Base-by-base conservation (phyloP, 192 early-diverging fungal genomes). In the Coemansia sp. region DNA sequence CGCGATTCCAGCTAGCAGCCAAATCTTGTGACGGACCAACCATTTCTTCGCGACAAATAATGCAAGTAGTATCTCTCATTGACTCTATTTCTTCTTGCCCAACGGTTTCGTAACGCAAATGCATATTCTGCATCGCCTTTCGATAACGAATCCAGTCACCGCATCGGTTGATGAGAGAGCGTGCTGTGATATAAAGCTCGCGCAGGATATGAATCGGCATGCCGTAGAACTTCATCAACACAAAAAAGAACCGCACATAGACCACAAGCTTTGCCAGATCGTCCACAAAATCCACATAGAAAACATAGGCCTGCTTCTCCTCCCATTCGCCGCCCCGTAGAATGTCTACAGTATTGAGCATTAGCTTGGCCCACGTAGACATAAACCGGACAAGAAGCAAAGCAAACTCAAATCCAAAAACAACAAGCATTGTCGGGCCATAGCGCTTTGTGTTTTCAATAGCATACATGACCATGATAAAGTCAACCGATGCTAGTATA, bases 21-120 rank as follows among this genome's bases (percentile, higher is more conserved):
- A 75, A 69, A 32, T 69, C 77, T 50, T 64, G 71, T 5, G 64
- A 23, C 2, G 75, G 74, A 0, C 71, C 81, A 32, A 71, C 74
- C 98, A 99, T 98, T 38, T 99, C 98, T 66, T 99, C 98, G 47
- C 98, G 83, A 57, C 98, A 99, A 52, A 99, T 96, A 60, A 99
- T 98, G 72, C 98, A 99, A 4, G 94, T 95, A 9, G 87, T 87
- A 54, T 92, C 91, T 37, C 76, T 90, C 60, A 91, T 83, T 6
- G 75, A 56, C 0, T 84, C 66, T 13, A 99, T 85, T 56, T 98
- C 98, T 13, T 87, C 89, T 12, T 82, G 86, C 13, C 94, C 93
- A 9, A 96, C 95, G 58, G 92, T 87, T n/a, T 95, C 95, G 76
- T 99, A 99, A 47, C 95, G 89, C 64, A 92, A 84, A 49, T 99